These are phyloP conservation scores for Populus euphratica DNA, from an alignment of 345 rosid genomes.

Conservation along the genomic window DNA sequence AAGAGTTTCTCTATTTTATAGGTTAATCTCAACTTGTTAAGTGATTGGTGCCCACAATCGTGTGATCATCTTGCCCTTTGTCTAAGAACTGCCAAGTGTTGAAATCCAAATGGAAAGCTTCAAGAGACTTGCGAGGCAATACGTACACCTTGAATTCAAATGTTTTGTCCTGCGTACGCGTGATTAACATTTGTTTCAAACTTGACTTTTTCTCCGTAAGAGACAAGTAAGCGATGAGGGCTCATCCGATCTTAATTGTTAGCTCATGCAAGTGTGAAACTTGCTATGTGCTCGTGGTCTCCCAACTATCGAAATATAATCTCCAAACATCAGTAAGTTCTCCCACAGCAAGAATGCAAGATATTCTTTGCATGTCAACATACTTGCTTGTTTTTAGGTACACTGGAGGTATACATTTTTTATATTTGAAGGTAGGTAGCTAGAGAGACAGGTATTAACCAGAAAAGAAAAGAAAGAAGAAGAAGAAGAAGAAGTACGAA, in stretches of 20 bases:
- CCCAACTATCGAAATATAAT: conserved; percentile 9
- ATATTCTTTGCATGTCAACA: background rate
- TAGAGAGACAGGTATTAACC: background rate
- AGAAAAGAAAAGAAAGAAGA: too few species aligned
- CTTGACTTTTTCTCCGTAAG: conserved; percentile 19
- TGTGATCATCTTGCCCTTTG: background rate
- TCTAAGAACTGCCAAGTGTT: background rate
- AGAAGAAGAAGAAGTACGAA: background rate
- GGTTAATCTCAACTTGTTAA: background rate
- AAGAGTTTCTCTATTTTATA: background rate
- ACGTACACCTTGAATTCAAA: background rate
- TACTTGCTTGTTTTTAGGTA: background rate
- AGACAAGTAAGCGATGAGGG: conserved; percentile 5
- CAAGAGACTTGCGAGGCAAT: conserved; percentile 7
- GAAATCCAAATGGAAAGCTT: background rate
- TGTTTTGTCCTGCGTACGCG: background rate
- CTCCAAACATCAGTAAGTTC: conserved; percentile 13
- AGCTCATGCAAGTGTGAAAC: background rate
- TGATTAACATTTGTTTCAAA: background rate
- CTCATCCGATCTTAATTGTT: background rate
- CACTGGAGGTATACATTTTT: background rate
- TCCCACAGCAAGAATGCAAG: background rate
- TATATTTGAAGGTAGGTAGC: conserved; percentile 13
- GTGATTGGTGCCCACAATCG: background rate
- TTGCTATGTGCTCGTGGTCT: conserved; percentile 18